Conservation (phyloP, 805 yeast genomes). For the Barnettozyma populi region DNA sequence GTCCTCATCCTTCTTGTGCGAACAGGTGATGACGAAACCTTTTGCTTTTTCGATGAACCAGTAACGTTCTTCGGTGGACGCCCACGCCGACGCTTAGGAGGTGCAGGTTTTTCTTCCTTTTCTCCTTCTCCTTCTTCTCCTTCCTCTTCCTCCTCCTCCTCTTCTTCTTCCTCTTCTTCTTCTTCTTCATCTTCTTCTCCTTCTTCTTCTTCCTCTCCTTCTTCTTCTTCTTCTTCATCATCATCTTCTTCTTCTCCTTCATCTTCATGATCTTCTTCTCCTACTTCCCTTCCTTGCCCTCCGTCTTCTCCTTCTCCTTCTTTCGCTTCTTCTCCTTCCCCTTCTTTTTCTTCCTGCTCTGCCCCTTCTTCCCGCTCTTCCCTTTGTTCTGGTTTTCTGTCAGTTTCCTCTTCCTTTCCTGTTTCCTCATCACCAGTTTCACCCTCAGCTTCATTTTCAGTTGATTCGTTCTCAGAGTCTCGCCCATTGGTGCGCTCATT, state of each 20-base stretch:
- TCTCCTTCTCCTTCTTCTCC: constrained; percentile 1
- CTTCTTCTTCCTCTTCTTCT: neutral
- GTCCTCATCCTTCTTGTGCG: constrained; percentile 9
- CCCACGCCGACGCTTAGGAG: constrained; percentile 10
- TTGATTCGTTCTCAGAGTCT: constrained; percentile 9
- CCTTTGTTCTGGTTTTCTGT: constrained; percentile 2
- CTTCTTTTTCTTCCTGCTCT: constrained; percentile 12
- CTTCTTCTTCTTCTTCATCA: constrained; percentile 16
- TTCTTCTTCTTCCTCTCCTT: constrained; percentile 10
- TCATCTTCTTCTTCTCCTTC: constrained; percentile 5
- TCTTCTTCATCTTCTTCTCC: constrained; percentile 16
- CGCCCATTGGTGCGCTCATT: constrained; percentile 7
- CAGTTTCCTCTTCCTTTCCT: constrained; percentile 3
- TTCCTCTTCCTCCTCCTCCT: neutral
- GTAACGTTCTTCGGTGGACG: constrained; percentile 2
- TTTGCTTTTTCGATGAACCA: neutral
- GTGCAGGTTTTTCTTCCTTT: constrained; percentile 1
- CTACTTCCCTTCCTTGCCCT: constrained; percentile 8
- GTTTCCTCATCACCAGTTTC: constrained; percentile 5
- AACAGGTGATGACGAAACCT: constrained; percentile 2
- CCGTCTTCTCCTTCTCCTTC: constrained; percentile 11
- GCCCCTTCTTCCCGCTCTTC: constrained; percentile 11
- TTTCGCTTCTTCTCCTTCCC: constrained; percentile 15
- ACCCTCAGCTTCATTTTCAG: constrained; percentile 5
- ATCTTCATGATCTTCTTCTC: constrained; percentile 3